A percentile compares a stretch with the other conserved stretches of the same genome.
These are phyloP conservation scores for Trifolium dubium DNA, from an alignment of 306 rosid genomes.

Conservation along the genomic window DNA sequence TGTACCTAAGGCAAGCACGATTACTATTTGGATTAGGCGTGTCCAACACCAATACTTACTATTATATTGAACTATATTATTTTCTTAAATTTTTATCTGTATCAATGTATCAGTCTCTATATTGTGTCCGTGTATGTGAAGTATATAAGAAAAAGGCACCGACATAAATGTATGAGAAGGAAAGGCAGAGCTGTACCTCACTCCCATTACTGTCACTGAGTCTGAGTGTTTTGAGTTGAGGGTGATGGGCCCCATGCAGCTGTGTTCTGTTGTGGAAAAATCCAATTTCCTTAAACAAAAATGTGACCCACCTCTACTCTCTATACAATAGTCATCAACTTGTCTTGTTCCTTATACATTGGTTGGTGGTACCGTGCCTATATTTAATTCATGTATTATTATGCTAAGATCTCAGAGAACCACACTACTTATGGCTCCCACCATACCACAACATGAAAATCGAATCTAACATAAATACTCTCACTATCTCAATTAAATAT, in stretches of 20 bases:
- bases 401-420: background rate
- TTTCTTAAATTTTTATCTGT: no score
- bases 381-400: slow-evolving; percentile 9
- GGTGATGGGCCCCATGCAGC: background rate
- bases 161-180: slow-evolving; percentile 14
- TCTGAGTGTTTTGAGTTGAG: background rate
- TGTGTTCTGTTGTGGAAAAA: slow-evolving; percentile 11
- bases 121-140: no score
- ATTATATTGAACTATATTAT: no score
- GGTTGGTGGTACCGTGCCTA: background rate
- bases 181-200: slow-evolving; percentile 30
- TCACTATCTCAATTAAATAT: background rate
- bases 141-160: background rate
- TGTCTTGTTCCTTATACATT: slow-evolving; percentile 16
- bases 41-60: no score
- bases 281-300: background rate
- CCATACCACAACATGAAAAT: background rate
- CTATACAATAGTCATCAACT: background rate
- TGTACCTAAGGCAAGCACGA: no score
- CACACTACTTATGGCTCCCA: background rate
- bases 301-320: slow-evolving; percentile 18
- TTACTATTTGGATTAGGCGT: no score
- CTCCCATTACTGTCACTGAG: background rate
- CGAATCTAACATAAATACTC: slow-evolving; percentile 11
- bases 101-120: no score